phyloP scores from a whole-genome alignment of 257 asterid genomes.

The Salvia miltiorrhiza region DNA sequence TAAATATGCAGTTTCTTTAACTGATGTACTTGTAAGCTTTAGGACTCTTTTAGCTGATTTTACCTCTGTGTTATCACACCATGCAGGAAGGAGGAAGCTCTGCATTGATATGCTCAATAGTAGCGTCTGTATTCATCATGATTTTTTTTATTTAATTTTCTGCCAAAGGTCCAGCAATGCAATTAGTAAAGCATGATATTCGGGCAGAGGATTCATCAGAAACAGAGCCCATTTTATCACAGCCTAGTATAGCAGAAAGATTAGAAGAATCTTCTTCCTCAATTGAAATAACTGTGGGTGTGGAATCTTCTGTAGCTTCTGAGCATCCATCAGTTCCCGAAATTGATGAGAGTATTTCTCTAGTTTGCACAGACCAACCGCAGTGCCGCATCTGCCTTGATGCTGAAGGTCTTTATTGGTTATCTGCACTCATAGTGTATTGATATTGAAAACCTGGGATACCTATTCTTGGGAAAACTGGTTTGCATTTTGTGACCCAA shows the following conservation, averaged over 20 bases:
- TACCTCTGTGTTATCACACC: constrained; percentile 4
- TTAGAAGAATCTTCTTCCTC: constrained; percentile 63
- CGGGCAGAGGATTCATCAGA: constrained; percentile 69
- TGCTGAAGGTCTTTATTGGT: constrained; percentile 58
- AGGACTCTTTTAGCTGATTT: constrained; percentile 26
- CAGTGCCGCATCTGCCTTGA: constrained; percentile 98
- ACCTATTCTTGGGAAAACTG: not conserved
- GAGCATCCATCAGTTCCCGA: constrained; percentile 41
- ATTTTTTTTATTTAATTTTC: constrained; percentile 35
- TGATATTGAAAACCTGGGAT: constrained; percentile 4
- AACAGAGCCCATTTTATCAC: constrained; percentile 84
- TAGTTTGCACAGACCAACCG: constrained; percentile 70
- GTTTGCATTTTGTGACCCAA: constrained; percentile 2
- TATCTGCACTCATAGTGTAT: not conserved
- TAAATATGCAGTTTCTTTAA: not conserved
- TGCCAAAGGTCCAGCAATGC: constrained; percentile 53
- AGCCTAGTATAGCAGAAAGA: constrained; percentile 37
- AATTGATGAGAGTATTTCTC: constrained; percentile 46
- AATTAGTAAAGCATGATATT: constrained; percentile 63
- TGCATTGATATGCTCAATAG: constrained; percentile 38
- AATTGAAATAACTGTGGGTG: constrained; percentile 70
- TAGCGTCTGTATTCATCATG: constrained; percentile 31
- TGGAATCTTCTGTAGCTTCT: constrained; percentile 43
- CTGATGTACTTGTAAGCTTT: not conserved
- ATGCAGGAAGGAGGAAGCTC: constrained; percentile 40